Percentiles rank a stretch among this genome's conserved stretches.
Evolutionary conservation across 805 yeast species (phyloP).

Genomic region (Saturnispora saitoi): DNA sequence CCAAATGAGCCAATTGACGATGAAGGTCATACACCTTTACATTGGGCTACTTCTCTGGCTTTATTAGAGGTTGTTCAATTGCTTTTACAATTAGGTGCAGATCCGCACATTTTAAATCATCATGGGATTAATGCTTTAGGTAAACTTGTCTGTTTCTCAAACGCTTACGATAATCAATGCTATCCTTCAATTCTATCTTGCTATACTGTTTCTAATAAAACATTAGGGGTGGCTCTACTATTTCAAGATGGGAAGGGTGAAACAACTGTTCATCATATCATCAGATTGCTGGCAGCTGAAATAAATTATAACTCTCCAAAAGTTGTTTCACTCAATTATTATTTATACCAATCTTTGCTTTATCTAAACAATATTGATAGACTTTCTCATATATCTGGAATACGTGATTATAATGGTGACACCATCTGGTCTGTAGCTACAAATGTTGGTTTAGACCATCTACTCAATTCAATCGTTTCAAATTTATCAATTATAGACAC

Average conservation of each 20-base stretch:
- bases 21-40: conserved; percentile 75
- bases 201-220: background rate
- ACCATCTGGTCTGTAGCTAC: conserved; percentile 6
- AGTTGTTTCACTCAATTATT: conserved; percentile 5
- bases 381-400: background rate
- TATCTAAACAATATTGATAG: conserved; percentile 2
- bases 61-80: conserved; percentile 50
- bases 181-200: conserved; percentile 49
- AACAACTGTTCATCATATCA: conserved; percentile 56
- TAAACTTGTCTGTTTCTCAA: conserved; percentile 60
- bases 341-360: conserved; percentile 3
- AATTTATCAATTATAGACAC: conserved; percentile 5
- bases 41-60: conserved; percentile 83
- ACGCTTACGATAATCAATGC: conserved; percentile 56
- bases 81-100: conserved; percentile 50
- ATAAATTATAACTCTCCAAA: background rate
- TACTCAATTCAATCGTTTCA: conserved; percentile 4
- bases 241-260: conserved; percentile 63
- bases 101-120: conserved; percentile 43
- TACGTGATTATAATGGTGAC: conserved; percentile 7
- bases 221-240: conserved; percentile 1
- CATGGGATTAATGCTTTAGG: conserved; percentile 65
- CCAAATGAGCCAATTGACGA: conserved; percentile 64
- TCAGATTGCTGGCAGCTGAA: conserved; percentile 1
- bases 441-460: conserved; percentile 4